A percentile compares a stretch with the other conserved stretches of the same genome.
phyloP scores from a whole-genome alignment of 164 flowering plant genomes.

The Vitis rupestris region DNA sequence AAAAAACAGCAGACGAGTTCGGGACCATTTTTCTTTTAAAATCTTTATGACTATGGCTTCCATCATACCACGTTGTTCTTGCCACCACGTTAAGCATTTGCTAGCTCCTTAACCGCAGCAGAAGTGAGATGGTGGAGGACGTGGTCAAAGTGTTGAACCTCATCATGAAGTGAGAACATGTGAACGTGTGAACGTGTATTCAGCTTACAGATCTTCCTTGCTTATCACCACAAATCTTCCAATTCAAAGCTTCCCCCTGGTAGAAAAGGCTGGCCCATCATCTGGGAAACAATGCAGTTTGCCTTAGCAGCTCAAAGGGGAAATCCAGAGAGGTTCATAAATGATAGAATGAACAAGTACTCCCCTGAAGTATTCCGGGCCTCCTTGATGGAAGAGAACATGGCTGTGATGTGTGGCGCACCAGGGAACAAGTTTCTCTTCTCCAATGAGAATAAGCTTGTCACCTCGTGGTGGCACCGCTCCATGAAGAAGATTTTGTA shows the following conservation, averaged over 20 bases:
- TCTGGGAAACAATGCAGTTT: slow-evolving; percentile 10
- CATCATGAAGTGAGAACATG: too few species aligned
- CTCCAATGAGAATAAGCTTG: slow-evolving; percentile 8
- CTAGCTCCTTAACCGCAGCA: too few species aligned
- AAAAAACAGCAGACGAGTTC: too few species aligned
- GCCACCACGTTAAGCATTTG: too few species aligned
- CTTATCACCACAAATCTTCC: too few species aligned
- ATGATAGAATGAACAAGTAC: slow-evolving; percentile 7
- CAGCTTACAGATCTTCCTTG: too few species aligned
- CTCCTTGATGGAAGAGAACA: background rate
- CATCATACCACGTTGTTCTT: too few species aligned
- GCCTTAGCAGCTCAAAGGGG: background rate
- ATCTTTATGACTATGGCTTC: too few species aligned
- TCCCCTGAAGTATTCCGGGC: slow-evolving; percentile 5
- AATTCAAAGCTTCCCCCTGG: slow-evolving; percentile 9
- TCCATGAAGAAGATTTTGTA: background rate
- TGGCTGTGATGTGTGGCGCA: slow-evolving; percentile 9
- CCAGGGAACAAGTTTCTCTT: slow-evolving; percentile 17
- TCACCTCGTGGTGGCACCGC: background rate
- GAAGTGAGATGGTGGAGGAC: too few species aligned
- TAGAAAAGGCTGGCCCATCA: slow-evolving; percentile 10
- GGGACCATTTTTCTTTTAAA: too few species aligned
- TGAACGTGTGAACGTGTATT: too few species aligned
- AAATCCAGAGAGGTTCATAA: slow-evolving; percentile 1
- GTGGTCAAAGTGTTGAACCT: too few species aligned